phyloP scores from a whole-genome alignment of 495 filamentous ascomycete genomes.

The Penicillium coprophilum region DNA sequence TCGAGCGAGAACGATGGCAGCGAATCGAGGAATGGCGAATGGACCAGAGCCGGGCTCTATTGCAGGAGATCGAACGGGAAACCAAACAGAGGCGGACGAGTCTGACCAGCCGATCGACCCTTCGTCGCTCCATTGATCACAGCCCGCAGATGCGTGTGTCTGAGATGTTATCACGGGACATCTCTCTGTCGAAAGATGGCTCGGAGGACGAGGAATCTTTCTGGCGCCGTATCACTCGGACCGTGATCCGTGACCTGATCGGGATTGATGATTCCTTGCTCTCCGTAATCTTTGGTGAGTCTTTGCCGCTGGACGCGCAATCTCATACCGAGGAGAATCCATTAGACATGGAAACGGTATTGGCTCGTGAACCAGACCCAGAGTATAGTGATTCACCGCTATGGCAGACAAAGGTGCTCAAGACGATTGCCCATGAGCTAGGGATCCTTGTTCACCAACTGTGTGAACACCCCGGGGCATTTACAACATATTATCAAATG shows the following conservation, averaged over 20 bases:
- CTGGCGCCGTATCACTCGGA: constrained; percentile 79
- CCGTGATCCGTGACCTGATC: constrained; percentile 83
- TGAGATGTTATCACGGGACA: constrained; percentile 21
- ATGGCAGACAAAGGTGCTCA: constrained; percentile 77
- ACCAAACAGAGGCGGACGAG: constrained; percentile 60
- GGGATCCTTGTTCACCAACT: constrained; percentile 80
- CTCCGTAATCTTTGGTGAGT: constrained; percentile 83
- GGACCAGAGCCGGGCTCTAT: constrained; percentile 79
- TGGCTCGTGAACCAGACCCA: constrained; percentile 37
- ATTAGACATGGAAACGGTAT: constrained; percentile 33
- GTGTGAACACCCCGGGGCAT: constrained; percentile 76
- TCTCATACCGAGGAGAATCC: constrained; percentile 5
- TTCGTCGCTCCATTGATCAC: constrained; percentile 23
- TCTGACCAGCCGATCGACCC: constrained; percentile 35
- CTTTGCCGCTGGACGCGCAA: constrained; percentile 50
- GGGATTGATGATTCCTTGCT: constrained; percentile 86
- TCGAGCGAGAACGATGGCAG: constrained; percentile 64
- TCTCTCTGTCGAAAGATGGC: constrained; percentile 22
- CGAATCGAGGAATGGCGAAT: constrained; percentile 89
- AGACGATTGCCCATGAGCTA: constrained; percentile 82
- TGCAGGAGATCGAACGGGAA: constrained; percentile 87
- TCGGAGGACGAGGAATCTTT: constrained; percentile 58
- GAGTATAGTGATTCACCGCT: constrained; percentile 46
- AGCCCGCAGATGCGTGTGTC: constrained; percentile 22
- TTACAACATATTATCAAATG: constrained; percentile 66